These are phyloP conservation scores for Coemansia sp. DNA, from an alignment of 192 early-diverging fungal genomes.

Conservation along the genomic window DNA sequence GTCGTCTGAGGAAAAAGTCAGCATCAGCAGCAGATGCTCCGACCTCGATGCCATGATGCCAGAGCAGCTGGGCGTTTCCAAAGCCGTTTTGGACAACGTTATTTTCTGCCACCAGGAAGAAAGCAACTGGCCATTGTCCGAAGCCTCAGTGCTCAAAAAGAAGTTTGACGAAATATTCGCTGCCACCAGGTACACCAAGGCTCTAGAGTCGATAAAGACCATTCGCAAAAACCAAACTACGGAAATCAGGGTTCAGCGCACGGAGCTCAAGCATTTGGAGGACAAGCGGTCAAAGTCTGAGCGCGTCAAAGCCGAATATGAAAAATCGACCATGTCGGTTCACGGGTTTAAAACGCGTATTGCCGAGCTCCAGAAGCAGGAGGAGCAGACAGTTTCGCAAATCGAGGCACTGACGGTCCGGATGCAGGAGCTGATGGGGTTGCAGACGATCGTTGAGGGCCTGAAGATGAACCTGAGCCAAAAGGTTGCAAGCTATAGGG, in stretches of 20 bases:
- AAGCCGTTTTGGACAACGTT: constrained; percentile 93
- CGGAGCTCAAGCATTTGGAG: constrained; percentile 66
- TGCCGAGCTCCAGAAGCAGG: constrained; percentile 40
- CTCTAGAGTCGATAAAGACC: constrained; percentile 76
- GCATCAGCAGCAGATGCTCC: constrained; percentile 77
- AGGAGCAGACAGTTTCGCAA: constrained; percentile 49
- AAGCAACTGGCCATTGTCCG: constrained; percentile 93
- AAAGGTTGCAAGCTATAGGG: constrained; percentile 43
- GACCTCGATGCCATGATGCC: constrained; percentile 87
- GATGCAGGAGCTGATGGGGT: constrained; percentile 48
- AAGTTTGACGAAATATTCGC: constrained; percentile 99
- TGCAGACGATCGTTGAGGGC: constrained; percentile 41
- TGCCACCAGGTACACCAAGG: constrained; percentile 88
- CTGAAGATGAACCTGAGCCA: constrained; percentile 44
- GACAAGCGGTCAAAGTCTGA: constrained; percentile 72
- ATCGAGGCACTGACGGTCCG: constrained; percentile 50
- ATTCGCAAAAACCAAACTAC: constrained; percentile 69
- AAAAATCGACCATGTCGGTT: constrained; percentile 48
- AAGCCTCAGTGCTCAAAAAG: constrained; percentile 84
- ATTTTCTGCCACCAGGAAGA: constrained; percentile 99
- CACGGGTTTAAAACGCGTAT: constrained; percentile 48
- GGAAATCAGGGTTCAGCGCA: constrained; percentile 64
- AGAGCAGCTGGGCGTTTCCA: constrained; percentile 82
- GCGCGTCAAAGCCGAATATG: constrained; percentile 52
- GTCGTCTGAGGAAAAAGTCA: constrained; percentile 61